Percentiles rank a stretch among this genome's conserved stretches.
These are phyloP conservation scores for Eragrostis tef DNA, from an alignment of 202 grass and related monocot genomes.

Conservation along the genomic window DNA sequence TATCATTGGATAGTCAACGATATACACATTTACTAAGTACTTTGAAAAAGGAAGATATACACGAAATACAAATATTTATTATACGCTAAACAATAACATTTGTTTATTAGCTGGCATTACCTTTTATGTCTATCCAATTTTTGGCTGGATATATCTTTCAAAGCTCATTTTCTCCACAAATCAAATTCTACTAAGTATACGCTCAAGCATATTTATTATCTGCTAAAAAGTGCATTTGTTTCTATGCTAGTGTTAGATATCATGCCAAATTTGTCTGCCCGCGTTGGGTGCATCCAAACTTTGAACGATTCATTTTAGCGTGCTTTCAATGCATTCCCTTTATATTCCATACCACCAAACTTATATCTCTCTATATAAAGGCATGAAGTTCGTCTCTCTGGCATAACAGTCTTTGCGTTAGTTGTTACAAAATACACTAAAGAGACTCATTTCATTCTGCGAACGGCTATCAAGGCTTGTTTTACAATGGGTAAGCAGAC, in stretches of 20 bases:
- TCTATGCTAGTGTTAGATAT: background rate
- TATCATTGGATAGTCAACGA: background rate
- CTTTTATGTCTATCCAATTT: no score
- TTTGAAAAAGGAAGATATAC: background rate
- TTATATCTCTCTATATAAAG: slow-evolving; percentile 24
- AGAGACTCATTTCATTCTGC: background rate
- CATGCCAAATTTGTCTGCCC: background rate
- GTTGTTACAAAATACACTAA: slow-evolving; percentile 1
- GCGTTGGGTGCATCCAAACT: background rate
- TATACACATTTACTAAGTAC: background rate
- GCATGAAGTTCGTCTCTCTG: background rate
- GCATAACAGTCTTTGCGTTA: background rate
- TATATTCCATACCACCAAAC: slow-evolving; percentile 6
- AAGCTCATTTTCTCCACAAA: background rate
- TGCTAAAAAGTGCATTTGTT: slow-evolving; percentile 12
- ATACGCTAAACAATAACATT: background rate
- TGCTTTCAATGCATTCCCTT: background rate
- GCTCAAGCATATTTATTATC: background rate
- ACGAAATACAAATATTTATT: background rate
- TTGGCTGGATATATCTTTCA: background rate
- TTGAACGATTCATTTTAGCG: background rate
- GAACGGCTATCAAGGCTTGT: background rate
- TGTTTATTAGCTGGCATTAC: background rate
- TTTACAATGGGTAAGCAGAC: slow-evolving; percentile 10
- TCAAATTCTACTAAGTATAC: background rate